Evolutionary conservation across 495 filamentous ascomycete genomes (phyloP).

Genomic region (Parathielavia hyrcaniae): DNA sequence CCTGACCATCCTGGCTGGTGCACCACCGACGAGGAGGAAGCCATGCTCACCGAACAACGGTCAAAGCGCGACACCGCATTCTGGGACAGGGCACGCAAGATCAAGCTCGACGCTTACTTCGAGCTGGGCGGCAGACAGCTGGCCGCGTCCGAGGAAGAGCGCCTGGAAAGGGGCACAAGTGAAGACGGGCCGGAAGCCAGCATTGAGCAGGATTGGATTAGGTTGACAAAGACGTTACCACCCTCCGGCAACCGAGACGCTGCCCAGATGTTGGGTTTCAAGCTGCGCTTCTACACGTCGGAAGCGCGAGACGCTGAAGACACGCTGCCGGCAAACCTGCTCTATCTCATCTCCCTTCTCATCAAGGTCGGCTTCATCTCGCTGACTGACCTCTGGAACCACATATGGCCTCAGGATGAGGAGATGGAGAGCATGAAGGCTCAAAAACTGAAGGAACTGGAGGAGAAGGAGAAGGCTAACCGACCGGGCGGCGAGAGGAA

Average conservation of each 20-base stretch:
- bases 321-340: slow-evolving; percentile 77
- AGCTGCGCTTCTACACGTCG: slow-evolving; percentile 86
- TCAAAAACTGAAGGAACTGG: slow-evolving; percentile 66
- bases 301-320: slow-evolving; percentile 60
- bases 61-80: slow-evolving; percentile 65
- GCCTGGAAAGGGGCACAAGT: slow-evolving; percentile 41
- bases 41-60: slow-evolving; percentile 43
- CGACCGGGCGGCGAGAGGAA: slow-evolving; percentile 64
- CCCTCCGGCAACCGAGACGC: slow-evolving; percentile 83
- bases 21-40: slow-evolving; percentile 60
- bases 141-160: slow-evolving; percentile 44
- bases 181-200: slow-evolving; percentile 41
- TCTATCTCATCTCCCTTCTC: slow-evolving; percentile 81
- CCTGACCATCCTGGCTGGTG: slow-evolving; percentile 56
- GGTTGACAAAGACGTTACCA: slow-evolving; percentile 69
- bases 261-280: slow-evolving; percentile 93
- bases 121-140: slow-evolving; percentile 64
- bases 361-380: slow-evolving; percentile 98
- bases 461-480: slow-evolving; percentile 62
- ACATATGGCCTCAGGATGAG: slow-evolving; percentile 80
- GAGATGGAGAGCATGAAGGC: slow-evolving; percentile 65
- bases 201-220: slow-evolving; percentile 63
- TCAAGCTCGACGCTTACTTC: slow-evolving; percentile 80
- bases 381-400: slow-evolving; percentile 85
- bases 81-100: slow-evolving; percentile 70